Conservation (phyloP, 2,329 filamentous ascomycete species). For the Cercospora sesami region DNA sequence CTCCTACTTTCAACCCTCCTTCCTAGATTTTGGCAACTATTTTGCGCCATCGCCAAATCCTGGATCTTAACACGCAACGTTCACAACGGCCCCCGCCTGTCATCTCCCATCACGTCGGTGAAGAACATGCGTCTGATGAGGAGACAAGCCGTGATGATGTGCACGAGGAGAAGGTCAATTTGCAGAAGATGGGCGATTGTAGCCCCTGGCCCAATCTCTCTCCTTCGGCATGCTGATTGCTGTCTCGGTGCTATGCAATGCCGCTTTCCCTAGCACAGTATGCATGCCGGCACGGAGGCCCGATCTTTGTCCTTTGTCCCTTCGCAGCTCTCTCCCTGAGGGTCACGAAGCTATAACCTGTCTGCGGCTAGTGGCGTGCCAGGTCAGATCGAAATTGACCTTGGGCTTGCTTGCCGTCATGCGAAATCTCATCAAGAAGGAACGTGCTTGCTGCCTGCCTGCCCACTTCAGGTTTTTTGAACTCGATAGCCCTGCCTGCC, state of each 20-base stretch:
- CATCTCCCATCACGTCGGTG: not conserved
- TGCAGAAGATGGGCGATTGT: not conserved
- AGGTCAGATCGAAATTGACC: not conserved
- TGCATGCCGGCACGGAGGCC: not conserved
- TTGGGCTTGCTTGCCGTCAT: not conserved
- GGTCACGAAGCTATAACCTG: not conserved
- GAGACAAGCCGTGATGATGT: not conserved
- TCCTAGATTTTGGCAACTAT: not conserved
- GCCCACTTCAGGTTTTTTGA: not conserved
- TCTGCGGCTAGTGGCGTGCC: not conserved
- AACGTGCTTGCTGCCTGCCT: not conserved
- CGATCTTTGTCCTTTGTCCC: not conserved
- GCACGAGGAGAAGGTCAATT: not conserved
- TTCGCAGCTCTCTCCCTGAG: not conserved
- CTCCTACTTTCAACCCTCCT: not conserved
- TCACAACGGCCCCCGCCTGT: not conserved
- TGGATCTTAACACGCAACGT: constrained; percentile 12
- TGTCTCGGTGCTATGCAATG: not conserved
- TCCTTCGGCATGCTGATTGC: not conserved
- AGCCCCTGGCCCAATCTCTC: not conserved
- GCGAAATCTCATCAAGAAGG: not conserved
- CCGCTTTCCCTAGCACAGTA: constrained; percentile 7
- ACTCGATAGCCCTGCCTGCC: not conserved
- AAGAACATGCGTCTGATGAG: not conserved
- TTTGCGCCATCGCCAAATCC: constrained; percentile 1